Evolutionary conservation across 305 asterid genomes (phyloP).

Genomic region (Rubia peregrina): DNA sequence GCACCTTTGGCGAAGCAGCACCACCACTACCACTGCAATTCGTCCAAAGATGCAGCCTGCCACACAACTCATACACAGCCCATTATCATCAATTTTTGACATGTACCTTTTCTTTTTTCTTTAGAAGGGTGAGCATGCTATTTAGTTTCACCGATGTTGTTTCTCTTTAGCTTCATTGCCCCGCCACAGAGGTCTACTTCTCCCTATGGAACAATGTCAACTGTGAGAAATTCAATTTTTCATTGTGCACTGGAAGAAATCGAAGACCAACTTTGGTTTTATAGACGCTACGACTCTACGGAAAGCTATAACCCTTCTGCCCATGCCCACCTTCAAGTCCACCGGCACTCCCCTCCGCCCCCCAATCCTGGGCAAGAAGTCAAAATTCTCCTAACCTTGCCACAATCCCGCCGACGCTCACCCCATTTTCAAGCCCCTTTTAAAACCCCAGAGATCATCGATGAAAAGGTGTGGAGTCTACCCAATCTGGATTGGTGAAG

Average conservation of each 20-base stretch:
- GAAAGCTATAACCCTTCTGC: conserved; percentile 76
- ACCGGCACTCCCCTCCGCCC: conserved; percentile 86
- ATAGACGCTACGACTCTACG: conserved; percentile 69
- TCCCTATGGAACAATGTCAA: conserved; percentile 97
- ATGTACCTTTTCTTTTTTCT: too few species aligned
- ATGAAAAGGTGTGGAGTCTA: not conserved
- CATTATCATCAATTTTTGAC: too few species aligned
- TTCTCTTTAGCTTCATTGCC: conserved; percentile 22
- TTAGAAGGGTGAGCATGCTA: too few species aligned
- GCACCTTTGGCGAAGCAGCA: too few species aligned
- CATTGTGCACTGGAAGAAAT: conserved; percentile 46
- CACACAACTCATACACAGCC: too few species aligned
- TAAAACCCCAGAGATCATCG: conserved; percentile 29
- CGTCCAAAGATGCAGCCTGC: too few species aligned
- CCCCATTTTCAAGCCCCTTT: conserved; percentile 55
- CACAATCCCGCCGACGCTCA: conserved; percentile 21
- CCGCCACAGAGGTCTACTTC: conserved; percentile 60
- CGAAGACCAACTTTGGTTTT: conserved; percentile 65
- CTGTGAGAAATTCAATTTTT: conserved; percentile 63
- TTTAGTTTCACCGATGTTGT: too few species aligned
- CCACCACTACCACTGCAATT: too few species aligned
- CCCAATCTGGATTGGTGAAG: too few species aligned
- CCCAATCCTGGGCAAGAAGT: conserved; percentile 70
- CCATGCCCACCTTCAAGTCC: conserved; percentile 56
- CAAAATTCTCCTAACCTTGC: conserved; percentile 61